Percentiles rank a stretch among this genome's conserved stretches.
phyloP scores from a whole-genome alignment of 257 asterid species.

The Ajuga chamaepitys region DNA sequence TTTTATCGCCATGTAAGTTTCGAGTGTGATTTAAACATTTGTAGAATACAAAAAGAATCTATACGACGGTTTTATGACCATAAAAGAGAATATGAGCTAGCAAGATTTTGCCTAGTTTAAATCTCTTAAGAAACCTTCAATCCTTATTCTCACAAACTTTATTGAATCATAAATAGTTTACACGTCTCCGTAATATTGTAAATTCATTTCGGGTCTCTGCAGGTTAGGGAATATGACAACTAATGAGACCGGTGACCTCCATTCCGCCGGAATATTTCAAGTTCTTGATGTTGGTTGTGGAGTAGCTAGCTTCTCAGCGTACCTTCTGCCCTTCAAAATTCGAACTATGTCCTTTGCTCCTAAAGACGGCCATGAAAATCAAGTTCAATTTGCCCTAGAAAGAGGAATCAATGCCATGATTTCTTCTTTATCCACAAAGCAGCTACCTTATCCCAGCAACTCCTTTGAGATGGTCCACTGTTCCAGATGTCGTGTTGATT shows the following conservation, averaged over 20 bases:
- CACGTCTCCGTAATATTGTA: too few relatives aligned
- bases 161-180: too few relatives aligned
- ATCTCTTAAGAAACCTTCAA: too few relatives aligned
- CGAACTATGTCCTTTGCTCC: slow-evolving; percentile 95
- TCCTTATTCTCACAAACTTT: too few relatives aligned
- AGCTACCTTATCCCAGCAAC: slow-evolving; percentile 78
- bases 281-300: slow-evolving; percentile 94
- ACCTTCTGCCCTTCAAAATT: slow-evolving; percentile 70
- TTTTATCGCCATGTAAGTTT: too few relatives aligned
- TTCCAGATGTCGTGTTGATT: slow-evolving; percentile 93
- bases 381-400: slow-evolving; percentile 89
- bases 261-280: slow-evolving; percentile 68
- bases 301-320: slow-evolving; percentile 97
- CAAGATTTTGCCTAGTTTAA: too few relatives aligned
- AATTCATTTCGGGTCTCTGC: slow-evolving; percentile 15
- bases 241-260: slow-evolving; percentile 59
- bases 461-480: slow-evolving; percentile 94
- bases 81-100: too few relatives aligned
- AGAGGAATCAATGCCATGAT: slow-evolving; percentile 90
- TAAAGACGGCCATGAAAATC: slow-evolving; percentile 90
- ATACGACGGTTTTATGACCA: too few relatives aligned
- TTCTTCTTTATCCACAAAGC: slow-evolving; percentile 74
- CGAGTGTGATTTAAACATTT: too few relatives aligned
- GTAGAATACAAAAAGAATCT: too few relatives aligned
- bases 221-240: slow-evolving; percentile 95